phyloP scores from a whole-genome alignment of 345 rosid genomes.

The Limnanthes douglasii region DNA sequence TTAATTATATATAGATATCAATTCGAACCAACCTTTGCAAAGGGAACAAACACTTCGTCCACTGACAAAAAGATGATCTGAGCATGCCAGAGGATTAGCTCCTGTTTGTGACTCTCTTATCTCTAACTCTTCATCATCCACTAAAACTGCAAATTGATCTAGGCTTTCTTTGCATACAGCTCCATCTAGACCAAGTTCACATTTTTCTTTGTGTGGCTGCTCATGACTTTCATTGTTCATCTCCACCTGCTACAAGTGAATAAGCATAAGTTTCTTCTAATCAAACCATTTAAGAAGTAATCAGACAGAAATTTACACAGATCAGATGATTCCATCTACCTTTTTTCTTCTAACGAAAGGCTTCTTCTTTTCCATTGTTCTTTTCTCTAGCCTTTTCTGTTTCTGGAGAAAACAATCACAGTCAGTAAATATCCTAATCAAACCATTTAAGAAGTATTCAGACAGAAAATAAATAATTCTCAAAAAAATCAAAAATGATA shows the following conservation, averaged over 20 bases:
- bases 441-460: slow-evolving; percentile 1
- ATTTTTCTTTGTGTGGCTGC: slow-evolving; percentile 29
- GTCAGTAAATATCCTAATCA: slow-evolving; percentile 10
- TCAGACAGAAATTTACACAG: slow-evolving; percentile 3
- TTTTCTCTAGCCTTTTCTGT: slow-evolving; percentile 42
- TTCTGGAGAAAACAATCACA: slow-evolving; percentile 20
- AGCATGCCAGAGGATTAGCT: slow-evolving; percentile 36
- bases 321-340: slow-evolving; percentile 28
- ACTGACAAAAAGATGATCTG: slow-evolving; percentile 45
- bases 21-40: slow-evolving; percentile 70
- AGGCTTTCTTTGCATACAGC: slow-evolving; percentile 17
- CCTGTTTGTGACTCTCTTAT: slow-evolving; percentile 61
- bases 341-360: slow-evolving; percentile 26
- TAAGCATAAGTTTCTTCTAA: too few relatives aligned
- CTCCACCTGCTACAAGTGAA: slow-evolving; percentile 36
- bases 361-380: slow-evolving; percentile 35
- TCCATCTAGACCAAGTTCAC: slow-evolving; percentile 52
- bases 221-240: slow-evolving; percentile 19
- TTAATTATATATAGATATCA: slow-evolving; percentile 1
- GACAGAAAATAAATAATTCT: neutral
- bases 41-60: slow-evolving; percentile 43
- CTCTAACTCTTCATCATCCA: slow-evolving; percentile 92
- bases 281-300: too few relatives aligned
- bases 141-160: slow-evolving; percentile 30
- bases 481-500: neutral